A percentile compares a stretch with the other conserved stretches of the same genome.
Evolutionary conservation across 202 grass and related monocot species (phyloP).

Genomic region (Schoenoplectus triqueter): DNA sequence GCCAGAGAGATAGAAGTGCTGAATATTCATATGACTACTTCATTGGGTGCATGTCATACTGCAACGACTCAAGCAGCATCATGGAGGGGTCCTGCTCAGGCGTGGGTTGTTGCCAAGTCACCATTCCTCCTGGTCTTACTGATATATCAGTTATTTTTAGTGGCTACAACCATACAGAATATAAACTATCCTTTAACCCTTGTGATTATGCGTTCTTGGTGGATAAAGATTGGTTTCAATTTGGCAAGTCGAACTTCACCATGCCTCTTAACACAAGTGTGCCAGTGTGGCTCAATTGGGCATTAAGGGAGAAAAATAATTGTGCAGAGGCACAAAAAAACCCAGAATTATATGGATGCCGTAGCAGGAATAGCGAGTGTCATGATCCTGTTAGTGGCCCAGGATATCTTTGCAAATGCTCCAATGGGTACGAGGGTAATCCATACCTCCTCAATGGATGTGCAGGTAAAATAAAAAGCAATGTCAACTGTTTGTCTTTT

Average conservation of each 20-base stretch:
- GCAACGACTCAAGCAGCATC: not conserved
- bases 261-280: not conserved
- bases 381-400: constrained; percentile 40
- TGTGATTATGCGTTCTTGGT: constrained; percentile 52
- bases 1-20: not conserved
- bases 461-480: constrained; percentile 35
- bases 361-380: constrained; percentile 39
- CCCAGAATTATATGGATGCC: constrained; percentile 31
- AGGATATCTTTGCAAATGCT: constrained; percentile 62
- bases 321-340: constrained; percentile 26
- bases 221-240: constrained; percentile 16
- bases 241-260: constrained; percentile 20
- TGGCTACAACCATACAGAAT: not conserved
- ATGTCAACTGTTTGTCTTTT: not conserved
- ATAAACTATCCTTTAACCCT: constrained; percentile 25
- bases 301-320: constrained; percentile 36
- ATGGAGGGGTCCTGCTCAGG: constrained; percentile 39
- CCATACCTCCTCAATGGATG: constrained; percentile 48
- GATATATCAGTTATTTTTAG: not conserved
- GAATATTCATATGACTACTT: not conserved
- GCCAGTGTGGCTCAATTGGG: constrained; percentile 60
- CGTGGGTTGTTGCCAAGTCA: constrained; percentile 46
- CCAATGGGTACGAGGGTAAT: constrained; percentile 51
- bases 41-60: constrained; percentile 46
- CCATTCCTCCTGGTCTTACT: constrained; percentile 31